These are phyloP conservation scores for Lyophyllum decastes DNA, from an alignment of 768 basidiomycete species.

Conservation along the genomic window DNA sequence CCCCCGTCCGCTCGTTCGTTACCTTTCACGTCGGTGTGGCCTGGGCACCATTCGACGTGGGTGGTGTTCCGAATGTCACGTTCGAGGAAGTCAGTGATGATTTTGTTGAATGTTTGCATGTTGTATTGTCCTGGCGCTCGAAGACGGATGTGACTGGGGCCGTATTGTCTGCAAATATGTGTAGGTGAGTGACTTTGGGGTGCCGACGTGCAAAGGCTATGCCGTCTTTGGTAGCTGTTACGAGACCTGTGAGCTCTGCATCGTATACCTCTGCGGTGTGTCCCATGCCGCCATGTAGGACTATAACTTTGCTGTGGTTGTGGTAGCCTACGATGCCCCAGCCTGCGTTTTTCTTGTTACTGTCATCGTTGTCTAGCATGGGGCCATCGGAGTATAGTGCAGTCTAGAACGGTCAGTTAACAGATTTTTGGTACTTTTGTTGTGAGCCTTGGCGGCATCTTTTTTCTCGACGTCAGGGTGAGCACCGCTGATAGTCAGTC, in stretches of 20 bases:
- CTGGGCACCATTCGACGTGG: neutral
- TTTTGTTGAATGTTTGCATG: neutral
- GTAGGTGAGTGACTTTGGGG: conserved; percentile 16
- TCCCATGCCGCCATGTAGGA: conserved; percentile 20
- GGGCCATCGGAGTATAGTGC: conserved; percentile 4
- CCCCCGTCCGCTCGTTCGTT: conserved; percentile 1
- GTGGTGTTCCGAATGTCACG: neutral
- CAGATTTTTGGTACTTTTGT: neutral
- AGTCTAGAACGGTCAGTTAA: neutral
- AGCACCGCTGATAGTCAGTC: neutral
- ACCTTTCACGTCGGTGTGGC: neutral
- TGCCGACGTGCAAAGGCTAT: neutral
- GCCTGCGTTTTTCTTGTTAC: conserved; percentile 14
- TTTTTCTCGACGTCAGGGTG: neutral
- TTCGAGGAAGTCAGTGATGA: no score
- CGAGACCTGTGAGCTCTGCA: conserved; percentile 25
- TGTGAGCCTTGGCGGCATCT: neutral
- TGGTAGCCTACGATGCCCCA: conserved; percentile 21
- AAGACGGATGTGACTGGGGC: conserved; percentile 10
- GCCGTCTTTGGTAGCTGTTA: conserved; percentile 14
- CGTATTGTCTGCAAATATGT: conserved; percentile 21
- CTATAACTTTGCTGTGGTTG: conserved; percentile 11
- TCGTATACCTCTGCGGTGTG: conserved; percentile 27
- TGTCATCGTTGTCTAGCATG: conserved; percentile 1
- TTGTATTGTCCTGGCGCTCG: conserved; percentile 22